These are phyloP conservation scores for Mitragyna speciosa DNA, from an alignment of 257 asterid genomes.

Conservation along the genomic window DNA sequence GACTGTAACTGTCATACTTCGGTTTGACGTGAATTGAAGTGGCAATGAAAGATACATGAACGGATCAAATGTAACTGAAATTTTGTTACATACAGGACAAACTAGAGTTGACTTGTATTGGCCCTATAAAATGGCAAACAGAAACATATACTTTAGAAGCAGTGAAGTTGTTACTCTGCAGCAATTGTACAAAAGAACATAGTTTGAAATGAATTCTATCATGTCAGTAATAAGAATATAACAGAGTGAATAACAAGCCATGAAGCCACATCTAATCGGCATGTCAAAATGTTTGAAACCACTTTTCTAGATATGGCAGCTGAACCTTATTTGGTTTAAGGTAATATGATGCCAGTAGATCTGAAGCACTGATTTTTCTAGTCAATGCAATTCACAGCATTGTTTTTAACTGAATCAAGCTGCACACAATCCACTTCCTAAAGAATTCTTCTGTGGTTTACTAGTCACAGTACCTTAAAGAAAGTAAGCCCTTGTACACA, in stretches of 20 bases:
- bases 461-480: not conserved
- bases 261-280: not conserved
- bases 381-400: not conserved
- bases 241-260: not conserved
- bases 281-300: not conserved
- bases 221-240: not conserved
- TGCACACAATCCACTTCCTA: not conserved
- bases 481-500: not conserved
- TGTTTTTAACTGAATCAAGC: not conserved
- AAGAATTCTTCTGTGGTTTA: not conserved
- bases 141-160: constrained; percentile 15
- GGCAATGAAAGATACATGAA: constrained; percentile 98
- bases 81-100: constrained; percentile 91
- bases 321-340: not conserved
- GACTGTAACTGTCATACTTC: constrained; percentile 89
- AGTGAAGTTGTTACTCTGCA: not conserved
- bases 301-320: not conserved
- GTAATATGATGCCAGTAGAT: not conserved
- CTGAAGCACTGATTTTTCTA: constrained; percentile 1
- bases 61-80: constrained; percentile 95
- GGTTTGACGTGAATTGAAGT: constrained; percentile 80
- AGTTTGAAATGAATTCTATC: not conserved
- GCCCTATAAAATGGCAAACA: constrained; percentile 59
- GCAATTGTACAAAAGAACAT: not conserved
- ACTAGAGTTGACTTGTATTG: constrained; percentile 98